Base-by-base conservation (phyloP, 2,329 filamentous ascomycete genomes). In the Calycina marina region DNA sequence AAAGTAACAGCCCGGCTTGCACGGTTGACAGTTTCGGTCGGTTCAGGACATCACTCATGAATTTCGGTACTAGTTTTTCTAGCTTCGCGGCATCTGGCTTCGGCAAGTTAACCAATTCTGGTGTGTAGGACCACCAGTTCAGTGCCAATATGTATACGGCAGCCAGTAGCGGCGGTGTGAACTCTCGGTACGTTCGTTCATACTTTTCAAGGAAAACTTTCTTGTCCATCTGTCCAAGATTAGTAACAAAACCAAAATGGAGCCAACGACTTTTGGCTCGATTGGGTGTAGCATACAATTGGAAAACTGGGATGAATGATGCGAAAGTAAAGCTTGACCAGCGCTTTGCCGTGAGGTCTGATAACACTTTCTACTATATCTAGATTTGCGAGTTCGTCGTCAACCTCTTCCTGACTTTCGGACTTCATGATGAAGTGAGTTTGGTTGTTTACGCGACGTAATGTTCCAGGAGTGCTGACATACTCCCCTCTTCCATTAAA, bases 401-500 rank as follows among this genome's bases (percentile, higher is more conserved):
- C 43, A 8, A 45, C 26, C 49, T 77, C 69, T 20, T 76, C 72
- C 32, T 73, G 70, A 5, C 78, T 81, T 48, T 69, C 68, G 41
- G 68, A 63, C 56, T 86, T 81, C 60, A 84, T 74, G 52, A 84
- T 67, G 59, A 88, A 86, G 36, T 77, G 84, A 50, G 82, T 77
- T 56, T 70, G 57, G 30, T 76, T 71, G 55, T 76, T 78, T 43
- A 85, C 80, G 53, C 78, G 77, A 45, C 80, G 70, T 32, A 86
- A 65, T 5, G 66, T 72, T 24, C 72, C 71, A 36, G 70, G 63
- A 25, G 76, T 67, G 36, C 81, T 65, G 13, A 77, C 68, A 47
- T 76, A 83, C 57, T 86, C 80, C 58, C 85, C 79, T 49, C 77
- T 74, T 15, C 73, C 74, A 56, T 86, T 78, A 53, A 85, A 85